These are phyloP conservation scores for Kodamaea derodonti DNA, from an alignment of 1,139 yeast species.

Conservation along the genomic window DNA sequence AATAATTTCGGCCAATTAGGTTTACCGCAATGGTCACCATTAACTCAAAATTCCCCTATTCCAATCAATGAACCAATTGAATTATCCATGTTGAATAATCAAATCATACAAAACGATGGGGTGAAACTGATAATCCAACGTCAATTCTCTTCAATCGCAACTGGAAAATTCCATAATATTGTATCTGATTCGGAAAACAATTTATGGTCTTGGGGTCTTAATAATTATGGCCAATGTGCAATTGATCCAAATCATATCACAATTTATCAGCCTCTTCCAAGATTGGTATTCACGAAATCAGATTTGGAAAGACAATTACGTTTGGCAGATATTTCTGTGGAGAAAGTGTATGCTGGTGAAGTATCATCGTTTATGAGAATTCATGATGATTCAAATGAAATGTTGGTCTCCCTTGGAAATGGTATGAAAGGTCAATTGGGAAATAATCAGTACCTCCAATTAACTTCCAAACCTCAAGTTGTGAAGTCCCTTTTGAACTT, in stretches of 20 bases:
- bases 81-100: slow-evolving; percentile 35
- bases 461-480: slow-evolving; percentile 62
- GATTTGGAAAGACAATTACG: slow-evolving; percentile 1
- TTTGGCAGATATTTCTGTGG: slow-evolving; percentile 19
- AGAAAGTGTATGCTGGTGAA: slow-evolving; percentile 62
- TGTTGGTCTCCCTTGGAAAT: slow-evolving; percentile 68
- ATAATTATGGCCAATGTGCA: slow-evolving; percentile 82
- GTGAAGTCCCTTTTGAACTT: slow-evolving; percentile 50
- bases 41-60: slow-evolving; percentile 22
- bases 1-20: slow-evolving; percentile 79
- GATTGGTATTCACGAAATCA: slow-evolving; percentile 26
- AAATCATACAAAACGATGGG: slow-evolving; percentile 20
- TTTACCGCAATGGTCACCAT: slow-evolving; percentile 66
- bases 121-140: slow-evolving; percentile 34
- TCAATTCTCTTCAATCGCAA: slow-evolving; percentile 54
- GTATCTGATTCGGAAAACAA: slow-evolving; percentile 61
- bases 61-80: slow-evolving; percentile 31
- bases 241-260: slow-evolving; percentile 60
- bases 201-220: slow-evolving; percentile 82
- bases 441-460: slow-evolving; percentile 68
- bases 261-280: slow-evolving; percentile 69
- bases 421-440: slow-evolving; percentile 91
- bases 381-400: slow-evolving; percentile 17
- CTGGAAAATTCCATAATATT: slow-evolving; percentile 72
- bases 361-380: slow-evolving; percentile 59